Evolutionary conservation across 495 filamentous ascomycete species (phyloP).

Genomic region (Paragyromitra xinjiangensis): DNA sequence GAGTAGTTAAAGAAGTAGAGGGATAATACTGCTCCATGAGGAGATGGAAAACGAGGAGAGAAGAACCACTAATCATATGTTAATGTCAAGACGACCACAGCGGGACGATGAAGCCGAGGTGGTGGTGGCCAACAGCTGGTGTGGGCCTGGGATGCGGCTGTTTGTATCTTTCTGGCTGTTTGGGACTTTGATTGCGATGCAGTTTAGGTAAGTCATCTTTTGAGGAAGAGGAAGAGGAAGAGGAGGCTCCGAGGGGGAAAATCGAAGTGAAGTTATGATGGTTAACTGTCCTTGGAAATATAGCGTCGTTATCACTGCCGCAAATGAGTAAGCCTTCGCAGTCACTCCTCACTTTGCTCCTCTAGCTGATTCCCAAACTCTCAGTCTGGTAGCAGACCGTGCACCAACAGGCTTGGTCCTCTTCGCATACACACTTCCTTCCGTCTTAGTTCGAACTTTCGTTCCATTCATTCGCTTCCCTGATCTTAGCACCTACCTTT

Average conservation of each 20-base stretch:
- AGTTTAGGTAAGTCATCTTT: conserved; percentile 32
- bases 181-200: conserved; percentile 36
- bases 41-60: background rate
- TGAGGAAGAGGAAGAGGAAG: too few relatives aligned
- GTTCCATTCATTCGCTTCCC: conserved; percentile 37
- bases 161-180: conserved; percentile 33
- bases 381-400: conserved; percentile 32
- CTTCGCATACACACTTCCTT: conserved; percentile 49
- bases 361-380: background rate
- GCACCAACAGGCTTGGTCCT: conserved; percentile 44
- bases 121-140: background rate
- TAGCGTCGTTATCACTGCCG: conserved; percentile 43
- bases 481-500: background rate
- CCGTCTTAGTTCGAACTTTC: conserved; percentile 25
- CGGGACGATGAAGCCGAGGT: background rate
- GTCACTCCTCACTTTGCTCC: background rate
- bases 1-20: background rate
- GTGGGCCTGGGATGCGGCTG: background rate
- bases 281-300: conserved; percentile 1
- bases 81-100: background rate
- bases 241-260: background rate
- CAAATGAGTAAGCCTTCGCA: conserved; percentile 42
- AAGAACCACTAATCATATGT: background rate
- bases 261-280: background rate
- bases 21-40: background rate